Conservation (phyloP, 805 yeast species). For the Candida piceae region DNA sequence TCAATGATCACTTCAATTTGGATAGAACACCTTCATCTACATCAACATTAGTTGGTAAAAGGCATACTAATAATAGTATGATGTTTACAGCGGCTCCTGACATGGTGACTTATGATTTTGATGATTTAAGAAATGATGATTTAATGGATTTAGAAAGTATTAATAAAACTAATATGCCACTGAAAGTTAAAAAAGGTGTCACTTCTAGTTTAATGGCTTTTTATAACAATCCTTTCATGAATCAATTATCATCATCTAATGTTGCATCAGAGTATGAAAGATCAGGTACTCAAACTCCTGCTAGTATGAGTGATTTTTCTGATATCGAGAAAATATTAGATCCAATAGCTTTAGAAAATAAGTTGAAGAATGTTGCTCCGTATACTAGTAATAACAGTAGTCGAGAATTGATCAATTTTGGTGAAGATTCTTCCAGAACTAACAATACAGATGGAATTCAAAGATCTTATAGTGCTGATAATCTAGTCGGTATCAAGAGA, state of each 20-base stretch:
- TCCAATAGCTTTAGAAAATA: conserved; percentile 15
- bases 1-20: conserved; percentile 40
- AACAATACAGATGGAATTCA: conserved; percentile 6
- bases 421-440: neutral
- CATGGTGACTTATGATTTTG: conserved; percentile 25
- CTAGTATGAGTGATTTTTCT: conserved; percentile 9
- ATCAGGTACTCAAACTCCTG: conserved; percentile 21
- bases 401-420: neutral
- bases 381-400: neutral
- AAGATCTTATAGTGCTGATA: conserved; percentile 17
- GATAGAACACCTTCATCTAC: conserved; percentile 18
- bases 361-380: conserved; percentile 10
- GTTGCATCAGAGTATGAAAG: conserved; percentile 10
- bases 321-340: conserved; percentile 11
- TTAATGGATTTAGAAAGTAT: conserved; percentile 41
- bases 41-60: conserved; percentile 10
- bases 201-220: conserved; percentile 70
- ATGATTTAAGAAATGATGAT: conserved; percentile 28
- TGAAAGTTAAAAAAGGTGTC: conserved; percentile 78
- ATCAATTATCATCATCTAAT: conserved; percentile 23
- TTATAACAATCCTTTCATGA: conserved; percentile 42
- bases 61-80: conserved; percentile 4
- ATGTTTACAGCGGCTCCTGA: conserved; percentile 32
- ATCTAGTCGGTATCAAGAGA: conserved; percentile 1
- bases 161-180: conserved; percentile 36